Conservation (phyloP, 2,329 filamentous ascomycete genomes). For the Paraconiothyrium sp. region DNA sequence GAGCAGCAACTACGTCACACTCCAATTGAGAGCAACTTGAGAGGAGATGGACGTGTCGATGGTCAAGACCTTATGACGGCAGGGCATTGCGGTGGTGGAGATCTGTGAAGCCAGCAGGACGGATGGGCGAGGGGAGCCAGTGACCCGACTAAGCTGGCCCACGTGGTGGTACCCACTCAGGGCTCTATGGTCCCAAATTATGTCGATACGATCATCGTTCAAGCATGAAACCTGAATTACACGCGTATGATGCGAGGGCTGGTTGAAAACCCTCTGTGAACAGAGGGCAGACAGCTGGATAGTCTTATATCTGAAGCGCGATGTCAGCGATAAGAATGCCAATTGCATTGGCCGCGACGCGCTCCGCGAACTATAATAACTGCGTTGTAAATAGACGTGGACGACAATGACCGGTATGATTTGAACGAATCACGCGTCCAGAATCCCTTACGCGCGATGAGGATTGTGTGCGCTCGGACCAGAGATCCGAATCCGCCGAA, state of each 20-base stretch:
- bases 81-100: neutral
- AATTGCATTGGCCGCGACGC: neutral
- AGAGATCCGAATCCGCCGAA: slow-evolving; percentile 17
- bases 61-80: neutral
- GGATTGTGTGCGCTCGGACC: slow-evolving; percentile 15
- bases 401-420: neutral
- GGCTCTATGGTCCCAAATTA: too few relatives aligned
- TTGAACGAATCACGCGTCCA: neutral
- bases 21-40: neutral
- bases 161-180: neutral
- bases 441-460: neutral
- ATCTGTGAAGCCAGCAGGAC: neutral
- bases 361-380: neutral
- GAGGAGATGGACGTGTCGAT: neutral
- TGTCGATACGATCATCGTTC: too few relatives aligned
- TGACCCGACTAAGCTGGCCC: neutral
- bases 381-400: neutral
- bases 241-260: too few relatives aligned
- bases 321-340: too few relatives aligned
- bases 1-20: neutral
- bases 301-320: too few relatives aligned
- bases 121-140: neutral
- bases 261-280: too few relatives aligned
- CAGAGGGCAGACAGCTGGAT: too few relatives aligned
- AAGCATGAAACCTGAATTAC: too few relatives aligned